Evolutionary conservation across 257 asterid genomes (phyloP).

Genomic region (Scutellaria galericulata): DNA sequence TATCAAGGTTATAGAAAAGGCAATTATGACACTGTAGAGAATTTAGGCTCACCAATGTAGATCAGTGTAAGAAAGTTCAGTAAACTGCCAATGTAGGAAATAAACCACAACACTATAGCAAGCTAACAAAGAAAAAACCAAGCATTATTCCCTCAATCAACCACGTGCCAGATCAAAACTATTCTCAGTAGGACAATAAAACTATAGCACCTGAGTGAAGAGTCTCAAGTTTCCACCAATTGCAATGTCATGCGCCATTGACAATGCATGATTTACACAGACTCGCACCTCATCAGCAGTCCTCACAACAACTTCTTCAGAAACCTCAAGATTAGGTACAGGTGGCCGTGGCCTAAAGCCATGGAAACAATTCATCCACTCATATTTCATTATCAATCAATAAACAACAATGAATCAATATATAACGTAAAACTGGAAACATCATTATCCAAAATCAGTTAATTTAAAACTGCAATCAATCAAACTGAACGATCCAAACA

Average conservation of each 20-base stretch:
- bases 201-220: conserved; percentile 60
- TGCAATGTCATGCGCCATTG: conserved; percentile 73
- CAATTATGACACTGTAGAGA: conserved; percentile 10
- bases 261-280: conserved; percentile 62
- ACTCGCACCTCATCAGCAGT: conserved; percentile 69
- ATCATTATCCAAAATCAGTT: conserved; percentile 2
- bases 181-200: conserved; percentile 23
- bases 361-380: conserved; percentile 22
- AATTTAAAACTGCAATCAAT: background rate
- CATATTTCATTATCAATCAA: conserved; percentile 11
- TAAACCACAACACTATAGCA: conserved; percentile 60
- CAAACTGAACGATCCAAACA: conserved; percentile 6
- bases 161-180: conserved; percentile 5
- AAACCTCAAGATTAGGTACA: conserved; percentile 68
- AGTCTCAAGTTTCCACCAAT: conserved; percentile 72
- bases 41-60: conserved; percentile 60
- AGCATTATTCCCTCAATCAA: conserved; percentile 31
- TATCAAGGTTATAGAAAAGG: background rate
- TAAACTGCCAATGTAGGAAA: conserved; percentile 71
- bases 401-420: background rate
- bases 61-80: conserved; percentile 73
- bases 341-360: conserved; percentile 81
- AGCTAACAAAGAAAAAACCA: conserved; percentile 54
- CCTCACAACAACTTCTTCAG: conserved; percentile 63
- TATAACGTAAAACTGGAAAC: conserved; percentile 4